Evolutionary conservation across 2,329 filamentous ascomycete genomes (phyloP), one percentile per base, ranked within the genome.

Genomic region (Trichoderma cornu-damae): DNA sequence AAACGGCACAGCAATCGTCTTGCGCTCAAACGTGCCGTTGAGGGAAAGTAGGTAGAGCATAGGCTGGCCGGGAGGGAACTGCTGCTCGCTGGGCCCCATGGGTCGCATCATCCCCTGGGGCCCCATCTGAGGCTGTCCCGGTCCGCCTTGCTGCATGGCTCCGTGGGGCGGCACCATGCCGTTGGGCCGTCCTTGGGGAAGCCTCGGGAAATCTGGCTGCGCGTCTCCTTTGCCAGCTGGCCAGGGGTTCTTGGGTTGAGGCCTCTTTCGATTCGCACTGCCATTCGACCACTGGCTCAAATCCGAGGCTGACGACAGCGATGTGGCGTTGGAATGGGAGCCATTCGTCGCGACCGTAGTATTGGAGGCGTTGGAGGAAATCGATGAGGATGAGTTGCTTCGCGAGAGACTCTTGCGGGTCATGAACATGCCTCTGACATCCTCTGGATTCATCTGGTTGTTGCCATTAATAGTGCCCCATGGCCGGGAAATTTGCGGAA

Each of bases 21-120:
- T 99, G 67, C 91, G 87, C 72, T 97, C 94, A 69, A 99, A 99
- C 1, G 93, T 97, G 59, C 90, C 90, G 68, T 99, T 99, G 67
- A 97, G 84, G 0, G 94, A 95, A 5, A 93, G 76, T 4, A 99
- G 82, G 61, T 91, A 90, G 40, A 96, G 81, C 20, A 96, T 86
- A 0, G 91, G 90, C 52, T 89, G 84, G 5, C 83, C 82, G 73
- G 79, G 72, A 77, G 85, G 71, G 60, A 79, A 67, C 59, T 82
- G 79, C 60, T 83, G 79, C 42, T 55, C 40, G 60, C 89, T 86
- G 54, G 79, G 74, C 24, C 63, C 56, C 70, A 85, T 80, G 62
- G 89, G 86, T 61, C 92, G 88, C 57, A 87, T 69, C 69, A 77
- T 74, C 52, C 72, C 70, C 61, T 77, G 77, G 59, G 77, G 78